Percentiles rank a stretch among this genome's conserved stretches.
phyloP scores from a whole-genome alignment of 2,329 filamentous ascomycete genomes.

The Alternaria arborescens region DNA sequence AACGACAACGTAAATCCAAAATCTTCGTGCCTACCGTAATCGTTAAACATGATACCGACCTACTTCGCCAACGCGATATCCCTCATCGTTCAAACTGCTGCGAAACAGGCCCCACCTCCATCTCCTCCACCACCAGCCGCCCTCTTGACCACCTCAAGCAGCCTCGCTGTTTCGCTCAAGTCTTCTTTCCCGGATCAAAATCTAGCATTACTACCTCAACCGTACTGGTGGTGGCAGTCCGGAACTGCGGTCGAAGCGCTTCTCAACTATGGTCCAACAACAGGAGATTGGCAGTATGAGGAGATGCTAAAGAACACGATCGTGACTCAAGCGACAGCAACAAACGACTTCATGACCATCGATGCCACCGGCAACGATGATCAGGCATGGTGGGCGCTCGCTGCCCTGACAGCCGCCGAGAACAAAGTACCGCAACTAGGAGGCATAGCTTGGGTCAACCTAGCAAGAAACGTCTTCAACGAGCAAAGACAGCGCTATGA shows the following conservation, averaged over 20 bases:
- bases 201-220: conserved; percentile 30
- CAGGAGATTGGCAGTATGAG: conserved; percentile 53
- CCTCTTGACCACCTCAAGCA: conserved; percentile 23
- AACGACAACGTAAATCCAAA: not conserved
- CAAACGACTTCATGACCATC: conserved; percentile 52
- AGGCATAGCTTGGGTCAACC: conserved; percentile 65
- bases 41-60: conserved; percentile 12
- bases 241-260: conserved; percentile 38
- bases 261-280: conserved; percentile 54
- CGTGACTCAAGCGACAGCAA: conserved; percentile 32
- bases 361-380: conserved; percentile 71
- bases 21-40: not conserved
- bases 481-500: conserved; percentile 71
- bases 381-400: conserved; percentile 76
- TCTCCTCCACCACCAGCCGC: conserved; percentile 16
- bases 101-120: conserved; percentile 8
- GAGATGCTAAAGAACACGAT: conserved; percentile 39
- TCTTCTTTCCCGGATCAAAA: conserved; percentile 27
- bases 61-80: conserved; percentile 12
- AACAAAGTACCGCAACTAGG: conserved; percentile 64
- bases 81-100: conserved; percentile 8
- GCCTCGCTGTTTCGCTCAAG: conserved; percentile 28
- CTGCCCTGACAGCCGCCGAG: conserved; percentile 72
- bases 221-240: conserved; percentile 45
- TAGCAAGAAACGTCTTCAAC: conserved; percentile 76